Conservation (phyloP, 2,329 filamentous ascomycete genomes). For the Trichoderma gracile region DNA sequence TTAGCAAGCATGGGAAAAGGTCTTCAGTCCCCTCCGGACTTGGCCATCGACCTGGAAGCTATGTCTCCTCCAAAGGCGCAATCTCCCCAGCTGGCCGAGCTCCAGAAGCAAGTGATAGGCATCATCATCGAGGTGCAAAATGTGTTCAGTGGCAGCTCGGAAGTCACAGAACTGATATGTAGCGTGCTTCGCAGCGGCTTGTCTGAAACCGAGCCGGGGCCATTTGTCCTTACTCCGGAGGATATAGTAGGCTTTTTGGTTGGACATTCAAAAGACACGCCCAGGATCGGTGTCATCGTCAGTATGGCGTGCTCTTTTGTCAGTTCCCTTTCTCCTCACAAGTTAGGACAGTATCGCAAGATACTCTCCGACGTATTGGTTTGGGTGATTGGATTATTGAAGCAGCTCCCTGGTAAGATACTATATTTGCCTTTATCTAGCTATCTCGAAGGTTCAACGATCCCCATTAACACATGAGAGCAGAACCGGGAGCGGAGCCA, state of each 20-base stretch:
- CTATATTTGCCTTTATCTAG: neutral
- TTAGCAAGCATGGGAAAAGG: slow-evolving; percentile 70
- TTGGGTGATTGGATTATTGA: slow-evolving; percentile 64
- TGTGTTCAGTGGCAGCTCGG: slow-evolving; percentile 60
- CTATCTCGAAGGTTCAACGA: neutral
- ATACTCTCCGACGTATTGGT: slow-evolving; percentile 56
- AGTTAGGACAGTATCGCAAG: slow-evolving; percentile 45
- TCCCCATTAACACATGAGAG: slow-evolving; percentile 36
- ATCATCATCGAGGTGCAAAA: slow-evolving; percentile 51
- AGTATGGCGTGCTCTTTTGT: slow-evolving; percentile 71
- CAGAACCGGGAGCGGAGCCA: slow-evolving; percentile 67
- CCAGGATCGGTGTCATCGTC: slow-evolving; percentile 67
- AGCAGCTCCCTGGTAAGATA: slow-evolving; percentile 58
- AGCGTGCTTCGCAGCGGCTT: slow-evolving; percentile 72
- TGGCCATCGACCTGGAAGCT: slow-evolving; percentile 66
- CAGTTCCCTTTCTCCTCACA: slow-evolving; percentile 55
- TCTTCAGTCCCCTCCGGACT: slow-evolving; percentile 67
- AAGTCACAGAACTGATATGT: slow-evolving; percentile 72
- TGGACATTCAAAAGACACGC: slow-evolving; percentile 59
- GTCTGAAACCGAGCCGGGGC: slow-evolving; percentile 70
- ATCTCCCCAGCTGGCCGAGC: slow-evolving; percentile 28
- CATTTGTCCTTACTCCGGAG: slow-evolving; percentile 71
- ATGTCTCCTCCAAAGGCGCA: slow-evolving; percentile 34
- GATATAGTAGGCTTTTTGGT: slow-evolving; percentile 68
- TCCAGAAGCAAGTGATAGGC: slow-evolving; percentile 51